Percentiles rank a stretch among this genome's conserved stretches.
These are phyloP conservation scores for Aureobasidium zeae DNA, from an alignment of 2,329 filamentous ascomycete genomes.

Conservation along the genomic window DNA sequence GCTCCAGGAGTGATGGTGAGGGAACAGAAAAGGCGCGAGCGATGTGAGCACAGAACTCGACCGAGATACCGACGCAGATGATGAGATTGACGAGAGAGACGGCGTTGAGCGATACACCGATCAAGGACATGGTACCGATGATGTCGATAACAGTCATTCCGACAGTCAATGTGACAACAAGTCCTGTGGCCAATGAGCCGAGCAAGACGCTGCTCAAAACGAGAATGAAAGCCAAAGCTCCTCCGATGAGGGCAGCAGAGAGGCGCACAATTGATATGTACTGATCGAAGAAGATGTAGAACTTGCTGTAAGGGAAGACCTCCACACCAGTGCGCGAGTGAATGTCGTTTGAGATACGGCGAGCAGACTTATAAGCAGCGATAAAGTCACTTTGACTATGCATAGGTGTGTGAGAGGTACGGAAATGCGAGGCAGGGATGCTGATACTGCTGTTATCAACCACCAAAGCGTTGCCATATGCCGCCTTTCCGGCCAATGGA, in stretches of 20 bases:
- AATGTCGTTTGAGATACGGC: conserved; percentile 74
- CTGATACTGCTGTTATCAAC: conserved; percentile 58
- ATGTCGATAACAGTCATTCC: conserved; percentile 92
- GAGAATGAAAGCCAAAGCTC: conserved; percentile 78
- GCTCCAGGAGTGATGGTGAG: conserved; percentile 69
- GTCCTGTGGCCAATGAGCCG: conserved; percentile 71
- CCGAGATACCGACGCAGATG: conserved; percentile 91
- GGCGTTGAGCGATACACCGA: conserved; percentile 83
- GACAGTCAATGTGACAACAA: conserved; percentile 77
- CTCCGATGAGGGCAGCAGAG: conserved; percentile 68
- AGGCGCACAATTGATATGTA: conserved; percentile 78
- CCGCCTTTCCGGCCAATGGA: conserved; percentile 76
- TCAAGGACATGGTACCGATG: conserved; percentile 86
- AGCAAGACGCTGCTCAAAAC: conserved; percentile 69
- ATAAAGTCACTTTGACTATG: conserved; percentile 90
- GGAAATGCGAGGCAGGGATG: conserved; percentile 80
- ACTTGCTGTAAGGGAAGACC: conserved; percentile 93
- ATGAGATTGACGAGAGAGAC: conserved; percentile 93
- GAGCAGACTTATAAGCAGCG: conserved; percentile 75
- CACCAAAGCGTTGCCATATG: conserved; percentile 77
- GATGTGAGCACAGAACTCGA: conserved; percentile 97
- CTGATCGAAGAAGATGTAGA: conserved; percentile 99
- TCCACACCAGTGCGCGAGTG: conserved; percentile 62
- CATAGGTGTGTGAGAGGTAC: conserved; percentile 78
- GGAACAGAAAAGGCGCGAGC: conserved; percentile 95